phyloP scores from a whole-genome alignment of 2,329 filamentous ascomycete species.

The Clonostachys sp. region DNA sequence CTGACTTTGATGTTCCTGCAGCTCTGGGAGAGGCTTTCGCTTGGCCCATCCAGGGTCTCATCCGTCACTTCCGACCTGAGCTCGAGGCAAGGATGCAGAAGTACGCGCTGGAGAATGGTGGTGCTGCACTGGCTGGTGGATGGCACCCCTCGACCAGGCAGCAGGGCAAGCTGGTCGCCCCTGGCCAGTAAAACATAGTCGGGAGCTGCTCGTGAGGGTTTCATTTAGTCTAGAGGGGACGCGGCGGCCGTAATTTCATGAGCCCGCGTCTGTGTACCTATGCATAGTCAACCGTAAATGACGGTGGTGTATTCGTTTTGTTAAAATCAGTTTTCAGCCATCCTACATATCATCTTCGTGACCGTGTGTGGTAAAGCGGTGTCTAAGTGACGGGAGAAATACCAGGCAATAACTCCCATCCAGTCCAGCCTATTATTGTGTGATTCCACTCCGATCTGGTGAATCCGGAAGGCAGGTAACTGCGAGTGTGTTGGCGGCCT shows the following conservation, averaged over 20 bases:
- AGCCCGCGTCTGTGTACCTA: conserved; percentile 13
- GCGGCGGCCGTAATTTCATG: neutral
- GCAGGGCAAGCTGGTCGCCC: conserved; percentile 80
- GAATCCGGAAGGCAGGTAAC: no score
- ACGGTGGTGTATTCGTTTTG: conserved; percentile 10
- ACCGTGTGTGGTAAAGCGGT: neutral
- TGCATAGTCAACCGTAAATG: conserved; percentile 9
- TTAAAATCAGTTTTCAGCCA: neutral
- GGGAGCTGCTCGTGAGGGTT: conserved; percentile 1
- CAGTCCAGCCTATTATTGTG: no score
- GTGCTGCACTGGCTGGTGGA: conserved; percentile 76
- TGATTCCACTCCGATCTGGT: no score
- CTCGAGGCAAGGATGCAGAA: conserved; percentile 86
- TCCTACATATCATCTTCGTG: neutral
- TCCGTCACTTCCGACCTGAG: conserved; percentile 96
- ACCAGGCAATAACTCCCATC: neutral
- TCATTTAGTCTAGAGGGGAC: conserved; percentile 1
- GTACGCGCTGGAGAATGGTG: conserved; percentile 69
- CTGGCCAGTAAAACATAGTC: conserved; percentile 68
- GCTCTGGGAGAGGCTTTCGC: conserved; percentile 95
- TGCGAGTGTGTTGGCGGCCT: no score
- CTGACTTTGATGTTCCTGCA: conserved; percentile 21
- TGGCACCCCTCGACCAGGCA: conserved; percentile 73
- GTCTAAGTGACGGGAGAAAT: neutral
- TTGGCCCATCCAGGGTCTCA: conserved; percentile 97